phyloP scores from a whole-genome alignment of 331 rosid genomes.

The Erythrophleum ivorense region DNA sequence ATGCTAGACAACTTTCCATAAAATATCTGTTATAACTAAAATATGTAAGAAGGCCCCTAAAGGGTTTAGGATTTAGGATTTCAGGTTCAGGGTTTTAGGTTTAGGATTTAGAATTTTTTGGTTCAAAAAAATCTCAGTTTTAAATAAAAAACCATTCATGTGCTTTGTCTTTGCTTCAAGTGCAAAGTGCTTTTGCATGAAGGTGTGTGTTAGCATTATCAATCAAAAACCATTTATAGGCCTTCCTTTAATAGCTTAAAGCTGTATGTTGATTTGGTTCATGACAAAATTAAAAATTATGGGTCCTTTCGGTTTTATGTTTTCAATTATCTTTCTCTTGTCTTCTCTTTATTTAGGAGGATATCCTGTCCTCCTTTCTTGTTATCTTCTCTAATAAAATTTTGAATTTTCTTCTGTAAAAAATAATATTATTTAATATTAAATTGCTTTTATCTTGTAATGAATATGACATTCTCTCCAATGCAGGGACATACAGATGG shows the following conservation, averaged over 20 bases:
- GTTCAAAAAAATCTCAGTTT: not conserved
- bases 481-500: constrained; percentile 97
- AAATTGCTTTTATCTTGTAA: constrained; percentile 32
- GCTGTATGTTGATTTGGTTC: constrained; percentile 13
- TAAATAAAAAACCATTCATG: constrained; percentile 1
- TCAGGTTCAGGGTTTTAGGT: too few species aligned
- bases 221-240: constrained; percentile 18
- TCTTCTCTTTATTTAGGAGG: not conserved
- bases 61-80: too few species aligned
- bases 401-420: not conserved
- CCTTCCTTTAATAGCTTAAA: not conserved
- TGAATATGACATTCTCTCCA: constrained; percentile 33
- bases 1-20: not conserved
- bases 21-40: too few species aligned
- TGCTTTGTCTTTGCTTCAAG: constrained; percentile 36
- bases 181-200: constrained; percentile 17
- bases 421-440: not conserved
- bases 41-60: too few species aligned
- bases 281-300: not conserved
- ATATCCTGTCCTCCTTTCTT: not conserved
- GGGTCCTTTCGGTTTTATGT: not conserved
- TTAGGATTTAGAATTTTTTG: too few species aligned
- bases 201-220: constrained; percentile 18
- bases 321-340: not conserved
- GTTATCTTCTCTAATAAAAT: not conserved